These are phyloP conservation scores for Rhizophora apiculata DNA, from an alignment of 345 rosid species.

Conservation along the genomic window DNA sequence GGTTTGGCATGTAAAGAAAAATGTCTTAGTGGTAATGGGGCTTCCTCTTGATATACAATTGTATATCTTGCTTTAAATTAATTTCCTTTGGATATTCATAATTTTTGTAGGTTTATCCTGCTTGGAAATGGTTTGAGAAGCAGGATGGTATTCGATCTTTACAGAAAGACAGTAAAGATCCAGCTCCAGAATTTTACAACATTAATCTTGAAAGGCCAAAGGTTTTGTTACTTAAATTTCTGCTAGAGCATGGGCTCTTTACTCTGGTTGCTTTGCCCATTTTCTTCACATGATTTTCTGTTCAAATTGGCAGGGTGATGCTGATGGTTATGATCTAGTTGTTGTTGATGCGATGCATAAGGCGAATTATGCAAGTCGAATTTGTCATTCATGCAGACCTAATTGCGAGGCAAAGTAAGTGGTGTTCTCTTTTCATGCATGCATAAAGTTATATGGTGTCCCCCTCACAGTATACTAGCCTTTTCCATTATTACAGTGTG, in stretches of 20 bases:
- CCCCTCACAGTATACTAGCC: neutral
- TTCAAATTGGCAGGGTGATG: conserved; percentile 75
- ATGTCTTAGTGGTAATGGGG: too few relatives aligned
- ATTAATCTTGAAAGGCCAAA: conserved; percentile 99
- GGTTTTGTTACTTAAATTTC: conserved; percentile 37
- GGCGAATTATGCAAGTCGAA: conserved; percentile 98
- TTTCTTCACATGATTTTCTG: conserved; percentile 22
- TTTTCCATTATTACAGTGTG: neutral
- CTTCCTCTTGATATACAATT: too few relatives aligned
- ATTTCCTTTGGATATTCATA: conserved; percentile 1
- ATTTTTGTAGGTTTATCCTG: conserved; percentile 83
- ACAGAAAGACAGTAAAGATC: conserved; percentile 90
- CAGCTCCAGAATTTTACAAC: conserved; percentile 99
- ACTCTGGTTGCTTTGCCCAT: conserved; percentile 17
- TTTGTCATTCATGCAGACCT: conserved; percentile 99
- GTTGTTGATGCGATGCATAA: conserved; percentile 99
- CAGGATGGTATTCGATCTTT: conserved; percentile 98
- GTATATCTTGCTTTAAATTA: conserved; percentile 9
- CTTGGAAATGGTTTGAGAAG: conserved; percentile 99
- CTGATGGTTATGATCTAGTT: conserved; percentile 98
- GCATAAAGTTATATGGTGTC: neutral
- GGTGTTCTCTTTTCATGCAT: neutral
- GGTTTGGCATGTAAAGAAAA: too few relatives aligned
- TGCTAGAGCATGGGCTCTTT: neutral
- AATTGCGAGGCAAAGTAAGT: conserved; percentile 99